Percentiles rank a stretch among this genome's conserved stretches.
Evolutionary conservation across 768 basidiomycete species (phyloP).

Genomic region (Tremella mesenterica): DNA sequence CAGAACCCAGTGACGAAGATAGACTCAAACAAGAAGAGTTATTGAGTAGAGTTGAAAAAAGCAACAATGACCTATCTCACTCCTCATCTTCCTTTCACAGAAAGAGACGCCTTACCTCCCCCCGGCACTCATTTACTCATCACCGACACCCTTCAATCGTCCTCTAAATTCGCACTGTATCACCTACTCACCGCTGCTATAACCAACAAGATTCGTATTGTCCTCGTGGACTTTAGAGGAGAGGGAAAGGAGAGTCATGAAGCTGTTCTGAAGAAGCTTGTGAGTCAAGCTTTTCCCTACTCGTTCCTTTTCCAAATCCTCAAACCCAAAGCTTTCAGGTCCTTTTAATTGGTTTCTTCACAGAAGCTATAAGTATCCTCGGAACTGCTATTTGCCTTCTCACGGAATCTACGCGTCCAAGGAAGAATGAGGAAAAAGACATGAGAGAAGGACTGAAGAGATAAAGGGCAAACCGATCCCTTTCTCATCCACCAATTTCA

Average conservation of each 20-base stretch:
- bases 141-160: slow-evolving; percentile 32
- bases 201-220: slow-evolving; percentile 10
- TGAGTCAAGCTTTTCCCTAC: too few relatives aligned
- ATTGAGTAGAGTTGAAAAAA: too few relatives aligned
- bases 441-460: too few relatives aligned
- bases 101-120: slow-evolving; percentile 17
- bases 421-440: too few relatives aligned
- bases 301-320: too few relatives aligned
- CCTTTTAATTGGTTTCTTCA: too few relatives aligned
- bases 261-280: slow-evolving; percentile 35
- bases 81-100: slow-evolving; percentile 20
- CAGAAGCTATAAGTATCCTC: too few relatives aligned
- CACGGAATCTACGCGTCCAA: too few relatives aligned
- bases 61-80: slow-evolving; percentile 30
- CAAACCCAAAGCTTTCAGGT: too few relatives aligned
- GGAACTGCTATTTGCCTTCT: too few relatives aligned
- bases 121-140: slow-evolving; percentile 31
- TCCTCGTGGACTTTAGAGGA: slow-evolving; percentile 33
- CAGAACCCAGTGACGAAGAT: too few relatives aligned
- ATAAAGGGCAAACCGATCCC: slow-evolving; percentile 23
- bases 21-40: too few relatives aligned
- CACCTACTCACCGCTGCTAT: slow-evolving; percentile 27
- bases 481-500: slow-evolving; percentile 6
- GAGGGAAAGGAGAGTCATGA: slow-evolving; percentile 33
- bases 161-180: slow-evolving; percentile 31